These are phyloP conservation scores for Hypoxylon fragiforme DNA, from an alignment of 495 filamentous ascomycete genomes.

Conservation along the genomic window DNA sequence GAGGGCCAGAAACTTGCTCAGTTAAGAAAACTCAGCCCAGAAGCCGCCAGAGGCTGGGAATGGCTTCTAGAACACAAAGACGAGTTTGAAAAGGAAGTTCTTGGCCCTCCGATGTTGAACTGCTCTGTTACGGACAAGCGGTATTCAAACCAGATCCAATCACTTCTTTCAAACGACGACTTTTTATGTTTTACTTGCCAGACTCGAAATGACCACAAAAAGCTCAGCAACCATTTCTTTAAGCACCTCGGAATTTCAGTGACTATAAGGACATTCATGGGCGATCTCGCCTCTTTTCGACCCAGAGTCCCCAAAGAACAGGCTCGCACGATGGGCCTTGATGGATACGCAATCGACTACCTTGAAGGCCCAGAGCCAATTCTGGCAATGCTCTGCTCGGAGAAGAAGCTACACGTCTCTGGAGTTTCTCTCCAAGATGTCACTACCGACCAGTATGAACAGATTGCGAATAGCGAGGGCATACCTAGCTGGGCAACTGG, in stretches of 20 bases:
- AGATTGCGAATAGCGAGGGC: slow-evolving; percentile 49
- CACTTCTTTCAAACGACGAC: slow-evolving; percentile 62
- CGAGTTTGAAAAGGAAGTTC: slow-evolving; percentile 77
- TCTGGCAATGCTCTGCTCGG: slow-evolving; percentile 80
- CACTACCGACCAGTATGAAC: slow-evolving; percentile 62
- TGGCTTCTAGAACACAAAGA: slow-evolving; percentile 76
- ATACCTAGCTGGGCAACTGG: slow-evolving; percentile 68
- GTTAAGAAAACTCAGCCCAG: slow-evolving; percentile 57
- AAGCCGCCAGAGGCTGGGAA: slow-evolving; percentile 71
- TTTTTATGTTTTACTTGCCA: slow-evolving; percentile 78
- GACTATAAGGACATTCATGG: slow-evolving; percentile 61
- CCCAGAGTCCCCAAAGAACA: slow-evolving; percentile 59
- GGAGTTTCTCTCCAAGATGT: slow-evolving; percentile 66
- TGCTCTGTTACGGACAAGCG: slow-evolving; percentile 78
- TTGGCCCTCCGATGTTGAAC: slow-evolving; percentile 79
- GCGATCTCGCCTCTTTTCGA: slow-evolving; percentile 52
- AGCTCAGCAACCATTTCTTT: slow-evolving; percentile 60
- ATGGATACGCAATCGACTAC: slow-evolving; percentile 76
- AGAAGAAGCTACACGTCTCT: slow-evolving; percentile 65
- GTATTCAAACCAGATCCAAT: slow-evolving; percentile 76
- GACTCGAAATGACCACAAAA: slow-evolving; percentile 70
- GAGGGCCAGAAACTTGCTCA: slow-evolving; percentile 72
- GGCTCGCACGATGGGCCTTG: slow-evolving; percentile 65
- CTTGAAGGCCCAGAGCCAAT: slow-evolving; percentile 83
- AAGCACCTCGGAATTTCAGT: slow-evolving; percentile 62